Evolutionary conservation across 2,329 filamentous ascomycete species (phyloP), one percentile per base, ranked within the genome.

Genomic region (Aspergillaceae sp.): DNA sequence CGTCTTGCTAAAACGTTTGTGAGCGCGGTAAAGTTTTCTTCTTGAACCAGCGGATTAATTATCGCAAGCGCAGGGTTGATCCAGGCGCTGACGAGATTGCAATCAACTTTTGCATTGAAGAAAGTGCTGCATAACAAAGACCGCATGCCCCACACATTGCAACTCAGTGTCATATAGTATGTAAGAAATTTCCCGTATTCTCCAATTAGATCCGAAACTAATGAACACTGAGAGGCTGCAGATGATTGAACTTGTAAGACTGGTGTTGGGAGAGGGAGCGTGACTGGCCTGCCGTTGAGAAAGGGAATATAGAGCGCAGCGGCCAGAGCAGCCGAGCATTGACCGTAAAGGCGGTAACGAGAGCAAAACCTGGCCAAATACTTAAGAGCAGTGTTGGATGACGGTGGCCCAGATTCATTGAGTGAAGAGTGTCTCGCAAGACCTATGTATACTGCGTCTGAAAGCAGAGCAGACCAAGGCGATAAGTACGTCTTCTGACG

Each of bases 51-150:
- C 1, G 30, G 30, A 32, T 32, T 32, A 3, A 32, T 32, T 9
- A 32, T 9, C 30, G 30, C 30, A 32, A 32, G 1, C 2, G 30
- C 30, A 32, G 30, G 30, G 2, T 32, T 32, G 30, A 32, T 5
- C 30, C 30, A 32, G 5, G 30, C 8, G 30, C 30, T 32, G 30
- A 32, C 30, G 1, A 32, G 5, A 9, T 32, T 32, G 30, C 53
- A 60, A 33, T 57, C 47, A 38, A 59, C 48, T 28, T 54, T 46
- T 38, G 34, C 1, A 42, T 57, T 54, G 45, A 59, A 59, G 38
- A 60, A 58, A 7, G 54, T 56, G 45, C 53, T 53, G 29, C 11
- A 48, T 7, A 60, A 50, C 7, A 60, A 43, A 43, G 55, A 61
- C 34, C 55, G 51, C 5, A 59, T 8, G 4, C 53, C 57, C 48